Conservation (phyloP, 805 yeast genomes). For the Myxozyma mucilagina region DNA sequence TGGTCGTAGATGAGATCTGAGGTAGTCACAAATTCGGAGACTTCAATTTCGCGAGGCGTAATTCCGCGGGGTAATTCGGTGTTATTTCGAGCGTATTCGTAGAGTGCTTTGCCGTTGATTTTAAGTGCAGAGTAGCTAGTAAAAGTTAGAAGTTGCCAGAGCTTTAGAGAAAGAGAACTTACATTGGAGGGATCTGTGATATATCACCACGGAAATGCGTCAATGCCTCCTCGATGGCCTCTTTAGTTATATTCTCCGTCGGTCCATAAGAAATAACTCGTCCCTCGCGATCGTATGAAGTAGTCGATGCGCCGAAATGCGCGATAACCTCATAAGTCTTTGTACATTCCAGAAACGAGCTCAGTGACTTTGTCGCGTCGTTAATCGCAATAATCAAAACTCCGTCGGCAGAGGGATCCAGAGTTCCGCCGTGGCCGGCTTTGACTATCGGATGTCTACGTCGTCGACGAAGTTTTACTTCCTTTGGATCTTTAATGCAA, state of each 20-base stretch:
- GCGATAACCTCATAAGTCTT: conserved; percentile 81
- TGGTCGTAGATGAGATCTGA: conserved; percentile 59
- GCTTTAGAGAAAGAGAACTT: background rate
- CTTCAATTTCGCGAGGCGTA: conserved; percentile 67
- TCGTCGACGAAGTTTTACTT: conserved; percentile 47
- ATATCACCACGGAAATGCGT: conserved; percentile 75
- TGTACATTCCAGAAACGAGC: conserved; percentile 66
- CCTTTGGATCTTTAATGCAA: conserved; percentile 54
- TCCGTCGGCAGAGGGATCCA: conserved; percentile 96
- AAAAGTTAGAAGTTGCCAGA: background rate
- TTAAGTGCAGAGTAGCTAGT: conserved; percentile 71
- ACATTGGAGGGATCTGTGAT: conserved; percentile 91
- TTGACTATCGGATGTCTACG: conserved; percentile 53
- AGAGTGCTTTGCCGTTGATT: conserved; percentile 89
- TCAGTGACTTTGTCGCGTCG: conserved; percentile 79
- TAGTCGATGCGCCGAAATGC: conserved; percentile 83
- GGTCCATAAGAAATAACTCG: conserved; percentile 63
- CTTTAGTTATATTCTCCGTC: conserved; percentile 57
- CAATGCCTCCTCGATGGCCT: conserved; percentile 51
- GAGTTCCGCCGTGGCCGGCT: conserved; percentile 97
- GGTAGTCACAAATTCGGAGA: conserved; percentile 53
- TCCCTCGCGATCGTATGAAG: conserved; percentile 93
- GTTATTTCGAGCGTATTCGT: conserved; percentile 91
- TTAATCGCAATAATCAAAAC: conserved; percentile 90
- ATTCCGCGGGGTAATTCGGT: conserved; percentile 82